Base-by-base conservation (phyloP, 2,329 filamentous ascomycete species). In the Trichoderma endophyticum region DNA sequence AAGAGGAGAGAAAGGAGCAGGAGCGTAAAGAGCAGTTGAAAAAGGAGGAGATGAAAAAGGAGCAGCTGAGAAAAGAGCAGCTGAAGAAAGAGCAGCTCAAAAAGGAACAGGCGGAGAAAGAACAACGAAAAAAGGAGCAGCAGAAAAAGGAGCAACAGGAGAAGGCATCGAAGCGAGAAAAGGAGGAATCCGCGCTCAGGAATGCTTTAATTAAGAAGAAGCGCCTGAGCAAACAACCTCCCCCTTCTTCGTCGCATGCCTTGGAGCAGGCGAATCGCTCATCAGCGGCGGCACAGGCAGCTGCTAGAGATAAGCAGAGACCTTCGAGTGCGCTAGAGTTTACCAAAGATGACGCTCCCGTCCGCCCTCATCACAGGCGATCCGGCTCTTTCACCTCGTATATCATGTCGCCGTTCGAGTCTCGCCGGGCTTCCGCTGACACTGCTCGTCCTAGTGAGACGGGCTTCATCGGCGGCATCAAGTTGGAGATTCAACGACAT, bases 391-490 rank as follows among this genome's bases (percentile, higher is more conserved):
- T 83, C 65, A 78, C 80, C 3, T 81, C 81, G 5, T 71, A 82
- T 8, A 77, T 83, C 68, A 79, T 78, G 70, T 73, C 76, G 6
- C 80, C 81, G 0, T 82, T 82, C 36, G 80, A 81, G 63, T 78
- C 79, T 39, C 78, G 79, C 18, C 78, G 81, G 2, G 75, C 77
- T 1, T 82, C 81, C 0, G 73, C 78, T 21, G 81, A 82, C 39
- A 77, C 78, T 24, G 73, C 57, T 43, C 61, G 61, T 18, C 57
- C 51, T 6, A 74, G 73, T n/a, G 75, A 81, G 6, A 77, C 76
- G 2, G 79, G 79, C 14, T 85, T 85, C 73, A 80, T 85, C 28
- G 82, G 83, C 1, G 82, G 81, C 24, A 80, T 80, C 68, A 84
- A 84, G 71, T 77, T 84, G 18, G 82, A 83, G 61, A 77, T 81